These are phyloP conservation scores for Ajuga chamaepitys DNA, from an alignment of 257 asterid genomes.

Conservation along the genomic window DNA sequence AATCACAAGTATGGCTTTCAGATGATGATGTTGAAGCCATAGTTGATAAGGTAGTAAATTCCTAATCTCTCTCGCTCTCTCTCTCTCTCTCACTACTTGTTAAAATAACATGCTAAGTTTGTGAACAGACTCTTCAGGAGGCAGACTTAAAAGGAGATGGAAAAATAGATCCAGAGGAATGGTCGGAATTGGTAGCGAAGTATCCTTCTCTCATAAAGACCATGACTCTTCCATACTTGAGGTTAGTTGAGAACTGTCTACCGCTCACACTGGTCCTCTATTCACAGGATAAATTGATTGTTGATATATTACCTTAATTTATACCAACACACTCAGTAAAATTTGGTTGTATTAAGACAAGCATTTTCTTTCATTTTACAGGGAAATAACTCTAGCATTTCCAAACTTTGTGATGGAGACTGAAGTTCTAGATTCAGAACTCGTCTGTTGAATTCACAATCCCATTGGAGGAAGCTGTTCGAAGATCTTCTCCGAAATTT, in stretches of 20 bases:
- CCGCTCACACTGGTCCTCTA: neutral
- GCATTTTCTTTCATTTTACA: slow-evolving; percentile 25
- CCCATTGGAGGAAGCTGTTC: neutral
- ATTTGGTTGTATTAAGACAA: neutral
- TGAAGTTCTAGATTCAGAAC: slow-evolving; percentile 59
- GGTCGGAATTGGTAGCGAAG: slow-evolving; percentile 70
- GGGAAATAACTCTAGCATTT: slow-evolving; percentile 74
- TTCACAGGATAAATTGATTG: neutral
- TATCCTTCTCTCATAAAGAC: slow-evolving; percentile 81
- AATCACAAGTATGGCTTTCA: slow-evolving; percentile 39
- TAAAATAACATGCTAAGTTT: neutral
- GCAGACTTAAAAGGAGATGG: slow-evolving; percentile 72
- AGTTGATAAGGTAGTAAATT: slow-evolving; percentile 46
- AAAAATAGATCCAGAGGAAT: slow-evolving; percentile 76
- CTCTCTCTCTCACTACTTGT: neutral
- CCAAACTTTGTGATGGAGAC: slow-evolving; percentile 73
- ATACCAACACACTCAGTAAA: neutral
- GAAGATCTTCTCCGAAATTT: neutral
- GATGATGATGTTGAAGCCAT: slow-evolving; percentile 51
- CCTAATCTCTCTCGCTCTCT: neutral
- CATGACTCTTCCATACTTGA: slow-evolving; percentile 82
- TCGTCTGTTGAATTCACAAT: slow-evolving; percentile 30
- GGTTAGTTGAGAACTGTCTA: slow-evolving; percentile 34
- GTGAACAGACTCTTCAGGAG: slow-evolving; percentile 42
- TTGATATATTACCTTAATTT: neutral